Conservation (phyloP, 2,329 filamentous ascomycete genomes). For the Geosmithia morbida region DNA sequence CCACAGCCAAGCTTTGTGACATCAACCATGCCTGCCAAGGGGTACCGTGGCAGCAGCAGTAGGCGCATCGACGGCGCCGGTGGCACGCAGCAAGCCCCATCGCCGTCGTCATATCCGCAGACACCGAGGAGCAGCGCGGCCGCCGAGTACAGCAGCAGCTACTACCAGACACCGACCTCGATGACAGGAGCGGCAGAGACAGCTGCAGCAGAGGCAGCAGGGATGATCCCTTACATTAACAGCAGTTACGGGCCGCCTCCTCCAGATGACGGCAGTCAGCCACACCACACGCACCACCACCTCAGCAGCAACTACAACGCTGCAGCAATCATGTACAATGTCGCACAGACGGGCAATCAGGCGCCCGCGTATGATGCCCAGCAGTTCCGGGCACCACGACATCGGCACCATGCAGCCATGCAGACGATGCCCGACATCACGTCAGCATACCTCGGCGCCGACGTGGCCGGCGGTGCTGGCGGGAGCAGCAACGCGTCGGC, state of each 20-base stretch:
- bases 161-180: slow-evolving; percentile 40
- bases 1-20: slow-evolving; percentile 26
- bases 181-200: too few relatives aligned
- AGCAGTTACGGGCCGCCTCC: too few relatives aligned
- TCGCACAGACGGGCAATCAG: slow-evolving; percentile 47
- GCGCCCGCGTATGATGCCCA: slow-evolving; percentile 60
- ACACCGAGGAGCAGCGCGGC: slow-evolving; percentile 35
- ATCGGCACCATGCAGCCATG: slow-evolving; percentile 59
- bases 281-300: slow-evolving; percentile 41
- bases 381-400: slow-evolving; percentile 45
- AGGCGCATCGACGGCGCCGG: slow-evolving; percentile 14
- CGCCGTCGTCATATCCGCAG: slow-evolving; percentile 22
- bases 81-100: too few relatives aligned
- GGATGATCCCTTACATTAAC: too few relatives aligned
- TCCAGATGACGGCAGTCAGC: slow-evolving; percentile 5
- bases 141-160: slow-evolving; percentile 40
- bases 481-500: slow-evolving; percentile 30
- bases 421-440: slow-evolving; percentile 47
- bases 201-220: too few relatives aligned
- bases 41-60: slow-evolving; percentile 35
- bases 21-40: slow-evolving; percentile 17
- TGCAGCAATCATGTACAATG: slow-evolving; percentile 65
- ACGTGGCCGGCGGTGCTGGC: slow-evolving; percentile 9
- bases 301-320: slow-evolving; percentile 45
- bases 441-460: slow-evolving; percentile 54